These are phyloP conservation scores for Diaporthe caulivora DNA, from an alignment of 2,329 filamentous ascomycete species.

Conservation along the genomic window DNA sequence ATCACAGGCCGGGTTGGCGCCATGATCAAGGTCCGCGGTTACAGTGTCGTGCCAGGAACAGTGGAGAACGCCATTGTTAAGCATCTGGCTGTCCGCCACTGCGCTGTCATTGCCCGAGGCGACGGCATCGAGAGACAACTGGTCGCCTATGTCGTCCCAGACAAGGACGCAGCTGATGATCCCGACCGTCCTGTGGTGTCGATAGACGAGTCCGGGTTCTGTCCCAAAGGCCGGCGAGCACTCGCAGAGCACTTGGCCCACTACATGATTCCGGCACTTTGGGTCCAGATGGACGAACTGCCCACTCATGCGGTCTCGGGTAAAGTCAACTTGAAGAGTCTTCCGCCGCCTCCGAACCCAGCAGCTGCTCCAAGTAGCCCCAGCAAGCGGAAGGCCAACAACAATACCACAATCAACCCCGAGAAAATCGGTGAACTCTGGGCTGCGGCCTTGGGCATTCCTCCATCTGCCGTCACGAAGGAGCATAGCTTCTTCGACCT, in stretches of 20 bases:
- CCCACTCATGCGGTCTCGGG: constrained; percentile 85
- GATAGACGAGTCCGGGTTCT: constrained; percentile 79
- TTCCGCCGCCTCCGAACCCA: constrained; percentile 72
- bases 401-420: constrained; percentile 74
- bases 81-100: constrained; percentile 77
- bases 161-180: constrained; percentile 60
- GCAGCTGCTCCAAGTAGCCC: constrained; percentile 50
- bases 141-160: constrained; percentile 81
- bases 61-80: constrained; percentile 80
- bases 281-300: constrained; percentile 78
- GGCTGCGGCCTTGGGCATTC: constrained; percentile 77
- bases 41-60: constrained; percentile 82
- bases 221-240: constrained; percentile 74
- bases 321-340: constrained; percentile 79
- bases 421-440: constrained; percentile 78
- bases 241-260: constrained; percentile 78
- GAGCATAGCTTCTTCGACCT: constrained; percentile 86
- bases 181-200: constrained; percentile 60
- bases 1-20: constrained; percentile 82
- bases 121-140: constrained; percentile 82
- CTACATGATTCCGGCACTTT: constrained; percentile 86
- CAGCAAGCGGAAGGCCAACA: constrained; percentile 61
- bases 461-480: constrained; percentile 70
- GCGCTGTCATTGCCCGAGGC: constrained; percentile 79
- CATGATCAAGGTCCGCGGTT: constrained; percentile 86